These are phyloP conservation scores for Dipteronia dyeriana DNA, from an alignment of 345 rosid species.

Conservation along the genomic window DNA sequence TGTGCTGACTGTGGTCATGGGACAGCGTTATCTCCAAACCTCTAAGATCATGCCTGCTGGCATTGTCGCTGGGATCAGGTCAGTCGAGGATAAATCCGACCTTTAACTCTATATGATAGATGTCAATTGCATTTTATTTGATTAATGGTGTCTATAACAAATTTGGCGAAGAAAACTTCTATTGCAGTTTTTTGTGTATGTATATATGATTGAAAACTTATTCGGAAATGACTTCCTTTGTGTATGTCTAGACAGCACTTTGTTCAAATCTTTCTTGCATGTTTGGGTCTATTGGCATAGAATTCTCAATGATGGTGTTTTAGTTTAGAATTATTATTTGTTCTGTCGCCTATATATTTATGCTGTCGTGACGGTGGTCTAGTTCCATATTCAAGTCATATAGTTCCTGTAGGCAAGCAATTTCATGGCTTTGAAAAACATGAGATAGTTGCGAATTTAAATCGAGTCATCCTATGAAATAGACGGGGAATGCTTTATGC, in stretches of 20 bases:
- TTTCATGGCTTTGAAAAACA: neutral
- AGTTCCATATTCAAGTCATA: neutral
- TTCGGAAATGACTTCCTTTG: neutral
- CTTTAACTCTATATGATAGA: neutral
- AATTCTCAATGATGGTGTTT: neutral
- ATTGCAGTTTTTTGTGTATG: neutral
- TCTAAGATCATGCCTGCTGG: constrained; percentile 97
- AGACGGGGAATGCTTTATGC: neutral
- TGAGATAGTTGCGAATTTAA: neutral
- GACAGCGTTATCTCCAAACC: constrained; percentile 80
- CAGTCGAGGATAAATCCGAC: neutral
- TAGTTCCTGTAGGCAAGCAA: neutral
- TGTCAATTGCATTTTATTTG: neutral
- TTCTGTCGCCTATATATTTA: neutral
- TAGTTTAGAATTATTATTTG: neutral
- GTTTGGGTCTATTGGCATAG: neutral
- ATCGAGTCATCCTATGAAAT: neutral
- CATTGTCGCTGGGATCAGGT: constrained; percentile 86
- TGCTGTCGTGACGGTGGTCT: neutral
- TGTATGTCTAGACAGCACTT: neutral
- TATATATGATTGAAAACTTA: neutral
- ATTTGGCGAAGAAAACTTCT: neutral
- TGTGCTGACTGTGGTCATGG: constrained; percentile 74
- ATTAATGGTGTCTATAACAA: neutral
- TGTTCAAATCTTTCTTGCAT: neutral